Evolutionary conservation across 2,329 filamentous ascomycete genomes (phyloP).

Genomic region (Phialocephala subalpina): DNA sequence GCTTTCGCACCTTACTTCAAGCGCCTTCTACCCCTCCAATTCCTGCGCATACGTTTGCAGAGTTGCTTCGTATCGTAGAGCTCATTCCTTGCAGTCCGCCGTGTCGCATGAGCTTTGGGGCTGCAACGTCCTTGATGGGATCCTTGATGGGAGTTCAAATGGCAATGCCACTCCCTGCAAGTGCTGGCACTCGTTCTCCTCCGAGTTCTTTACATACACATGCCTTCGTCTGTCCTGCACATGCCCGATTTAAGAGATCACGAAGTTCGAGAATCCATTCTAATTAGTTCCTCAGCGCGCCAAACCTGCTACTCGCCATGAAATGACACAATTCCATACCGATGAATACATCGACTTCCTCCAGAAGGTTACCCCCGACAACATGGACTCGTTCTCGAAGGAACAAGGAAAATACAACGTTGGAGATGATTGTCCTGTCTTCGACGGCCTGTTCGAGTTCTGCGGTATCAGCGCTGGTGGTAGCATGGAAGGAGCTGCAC

Average conservation of each 20-base stretch:
- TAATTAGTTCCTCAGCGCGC: slow-evolving; percentile 63
- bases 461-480: slow-evolving; percentile 94
- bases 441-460: slow-evolving; percentile 97
- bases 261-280: neutral
- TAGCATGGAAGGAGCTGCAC: slow-evolving; percentile 90
- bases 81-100: neutral
- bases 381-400: slow-evolving; percentile 92
- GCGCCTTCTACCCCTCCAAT: neutral
- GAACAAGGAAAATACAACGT: slow-evolving; percentile 96
- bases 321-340: slow-evolving; percentile 94
- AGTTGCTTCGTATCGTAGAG: neutral
- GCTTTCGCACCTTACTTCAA: neutral
- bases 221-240: neutral
- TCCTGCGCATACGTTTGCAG: neutral
- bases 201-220: no score
- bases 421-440: slow-evolving; percentile 95
- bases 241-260: no score
- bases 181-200: no score
- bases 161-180: no score
- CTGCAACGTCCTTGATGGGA: neutral
- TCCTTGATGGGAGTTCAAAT: no score
- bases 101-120: neutral
- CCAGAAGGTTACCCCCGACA: slow-evolving; percentile 94
- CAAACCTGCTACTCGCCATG: slow-evolving; percentile 86
- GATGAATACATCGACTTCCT: slow-evolving; percentile 96